Percentiles rank a stretch among this genome's conserved stretches.
Evolutionary conservation across 2,329 filamentous ascomycete genomes (phyloP).

Genomic region (Aureobasidium sp.): DNA sequence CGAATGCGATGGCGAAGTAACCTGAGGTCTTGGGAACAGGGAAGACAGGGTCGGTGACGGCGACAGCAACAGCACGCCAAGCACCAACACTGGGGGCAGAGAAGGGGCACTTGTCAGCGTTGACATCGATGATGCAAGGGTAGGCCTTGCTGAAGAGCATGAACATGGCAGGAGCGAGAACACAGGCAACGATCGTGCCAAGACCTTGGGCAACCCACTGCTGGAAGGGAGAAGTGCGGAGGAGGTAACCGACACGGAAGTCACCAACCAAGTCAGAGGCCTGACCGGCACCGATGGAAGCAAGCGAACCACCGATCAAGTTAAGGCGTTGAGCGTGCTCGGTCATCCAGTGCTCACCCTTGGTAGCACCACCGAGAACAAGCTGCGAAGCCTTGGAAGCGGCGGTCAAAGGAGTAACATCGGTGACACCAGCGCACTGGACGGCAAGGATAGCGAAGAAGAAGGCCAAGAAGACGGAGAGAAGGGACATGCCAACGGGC

Average conservation of each 20-base stretch:
- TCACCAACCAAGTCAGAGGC: constrained; percentile 48
- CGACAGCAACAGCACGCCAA: constrained; percentile 57
- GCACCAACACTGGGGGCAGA: constrained; percentile 54
- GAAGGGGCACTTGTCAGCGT: constrained; percentile 48
- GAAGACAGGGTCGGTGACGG: constrained; percentile 50
- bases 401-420: constrained; percentile 57
- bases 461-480: constrained; percentile 50
- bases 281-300: constrained; percentile 32
- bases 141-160: constrained; percentile 61
- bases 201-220: constrained; percentile 60
- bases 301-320: constrained; percentile 51
- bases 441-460: constrained; percentile 55
- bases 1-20: constrained; percentile 51
- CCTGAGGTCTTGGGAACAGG: constrained; percentile 47
- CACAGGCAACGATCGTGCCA: constrained; percentile 54
- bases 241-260: constrained; percentile 60
- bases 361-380: constrained; percentile 57
- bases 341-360: constrained; percentile 42
- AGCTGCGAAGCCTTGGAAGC: constrained; percentile 62
- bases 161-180: constrained; percentile 59
- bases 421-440: constrained; percentile 46
- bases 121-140: constrained; percentile 52
- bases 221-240: constrained; percentile 54
- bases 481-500: constrained; percentile 47
- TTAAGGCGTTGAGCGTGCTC: constrained; percentile 54